Evolutionary conservation across 345 rosid genomes (phyloP), one percentile per base, ranked within the genome.

Genomic region (Viola odorata): DNA sequence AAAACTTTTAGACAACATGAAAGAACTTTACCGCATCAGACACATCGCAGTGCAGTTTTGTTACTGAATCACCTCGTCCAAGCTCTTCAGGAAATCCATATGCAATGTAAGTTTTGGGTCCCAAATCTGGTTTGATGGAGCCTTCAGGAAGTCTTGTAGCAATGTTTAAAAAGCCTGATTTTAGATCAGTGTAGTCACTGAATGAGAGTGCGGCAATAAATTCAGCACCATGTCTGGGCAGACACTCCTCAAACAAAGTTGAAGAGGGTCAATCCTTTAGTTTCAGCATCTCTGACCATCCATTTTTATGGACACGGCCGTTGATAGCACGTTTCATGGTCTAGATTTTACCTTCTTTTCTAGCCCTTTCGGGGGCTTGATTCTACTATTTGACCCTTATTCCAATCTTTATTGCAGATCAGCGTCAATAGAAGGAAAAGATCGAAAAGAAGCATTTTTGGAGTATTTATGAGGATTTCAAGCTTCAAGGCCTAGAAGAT

Each of bases 61-160:
- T 60, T 5, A 61, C 64, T 45, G 64, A 61, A 37, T 61, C 64
- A 12, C 64, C 64, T 17, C 55, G 53, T 12, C 64, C 64, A 61
- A 61, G 64, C 54, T 61, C 64, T 12, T 61, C 39, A 8, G 45
- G 23, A 37, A 61, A 37, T 40, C 64, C 64, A 61, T 61, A 61
- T 16, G 64, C 64, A 11, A 61, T 61, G n/a, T 61, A 61, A 3
- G 45, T 8, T 41, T 61, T 61, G 37, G 64, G 64, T n/a, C 64
- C 64, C 45, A 61, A 13, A 41, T 61, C 64, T n/a, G 64, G 64
- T 51, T 37, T 61, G 32, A 48, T 11, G 8, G 41, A 49, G 9
- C 15, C 37, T 6, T 8, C 1, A 0, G 55, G 64, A n/a, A 61
- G 37, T 14, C 11, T 61, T 23, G 64, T 32, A 5, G 64, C 64